Evolutionary conservation across 139 green algal genomes (phyloP).

Genomic region (Tetradesmus lagerheimii): DNA sequence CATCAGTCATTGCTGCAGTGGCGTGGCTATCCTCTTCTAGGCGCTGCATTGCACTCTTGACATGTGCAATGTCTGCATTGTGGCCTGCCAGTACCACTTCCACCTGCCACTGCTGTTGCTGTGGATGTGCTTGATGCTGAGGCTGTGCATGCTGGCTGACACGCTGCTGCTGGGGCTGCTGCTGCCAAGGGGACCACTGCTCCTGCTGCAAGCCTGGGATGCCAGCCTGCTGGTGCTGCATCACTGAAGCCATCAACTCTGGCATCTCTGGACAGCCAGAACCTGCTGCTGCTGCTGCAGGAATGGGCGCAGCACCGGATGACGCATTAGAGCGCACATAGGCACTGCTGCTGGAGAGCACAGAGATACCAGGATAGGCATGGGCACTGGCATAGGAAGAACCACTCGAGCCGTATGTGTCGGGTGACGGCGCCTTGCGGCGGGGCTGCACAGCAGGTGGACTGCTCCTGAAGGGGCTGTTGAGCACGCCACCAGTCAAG

Average conservation of each 20-base stretch:
- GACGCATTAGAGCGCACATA: background rate
- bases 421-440: conserved; percentile 8
- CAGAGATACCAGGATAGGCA: background rate
- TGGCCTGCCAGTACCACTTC: conserved; percentile 30
- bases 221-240: background rate
- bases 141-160: background rate
- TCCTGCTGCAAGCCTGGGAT: conserved; percentile 8
- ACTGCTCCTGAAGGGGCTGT: background rate
- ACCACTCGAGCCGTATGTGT: background rate
- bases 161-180: background rate
- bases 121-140: background rate
- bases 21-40: background rate
- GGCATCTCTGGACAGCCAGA: background rate
- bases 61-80: background rate
- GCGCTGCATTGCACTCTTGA: background rate
- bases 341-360: background rate
- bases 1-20: background rate
- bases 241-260: background rate
- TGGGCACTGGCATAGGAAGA: background rate
- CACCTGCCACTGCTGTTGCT: conserved; percentile 19
- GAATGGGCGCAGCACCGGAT: too few species aligned
- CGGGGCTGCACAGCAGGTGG: background rate
- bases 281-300: background rate
- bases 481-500: conserved; percentile 7
- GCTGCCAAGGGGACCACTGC: background rate